These are phyloP conservation scores for Mycena citricolor DNA, from an alignment of 1,284 basidiomycete genomes.

Conservation along the genomic window DNA sequence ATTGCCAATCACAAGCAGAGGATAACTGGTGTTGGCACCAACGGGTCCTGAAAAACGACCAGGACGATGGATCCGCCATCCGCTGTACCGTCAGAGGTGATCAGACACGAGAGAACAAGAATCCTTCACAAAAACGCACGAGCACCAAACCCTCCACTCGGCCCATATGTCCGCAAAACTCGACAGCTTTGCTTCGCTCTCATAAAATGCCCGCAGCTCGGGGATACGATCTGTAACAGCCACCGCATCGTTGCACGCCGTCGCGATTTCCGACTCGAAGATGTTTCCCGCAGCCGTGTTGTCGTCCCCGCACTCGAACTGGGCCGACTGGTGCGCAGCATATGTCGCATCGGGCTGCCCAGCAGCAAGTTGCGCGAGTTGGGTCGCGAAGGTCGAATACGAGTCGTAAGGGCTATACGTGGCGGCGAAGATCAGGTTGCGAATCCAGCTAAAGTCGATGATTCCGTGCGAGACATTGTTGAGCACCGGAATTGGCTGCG, in stretches of 20 bases:
- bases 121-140: conserved; percentile 6
- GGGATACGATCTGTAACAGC: conserved; percentile 1
- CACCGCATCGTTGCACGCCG: conserved; percentile 4
- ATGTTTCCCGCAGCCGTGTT: conserved; percentile 3
- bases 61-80: too few relatives aligned
- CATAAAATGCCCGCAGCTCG: conserved; percentile 1
- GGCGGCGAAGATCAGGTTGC: conserved; percentile 4
- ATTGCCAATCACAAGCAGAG: conserved; percentile 15
- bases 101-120: conserved; percentile 1
- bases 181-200: conserved; percentile 2
- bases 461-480: conserved; percentile 9
- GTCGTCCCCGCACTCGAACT: conserved; percentile 4
- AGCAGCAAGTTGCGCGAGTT: conserved; percentile 7
- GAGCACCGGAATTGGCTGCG: conserved; percentile 11
- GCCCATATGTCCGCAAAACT: conserved; percentile 6
- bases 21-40: conserved; percentile 11
- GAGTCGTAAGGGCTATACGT: conserved; percentile 8
- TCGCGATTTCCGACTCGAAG: conserved; percentile 5
- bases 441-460: conserved; percentile 12
- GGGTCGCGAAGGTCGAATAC: conserved; percentile 5
- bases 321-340: background rate
- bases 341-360: conserved; percentile 6
- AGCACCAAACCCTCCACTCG: conserved; percentile 10
- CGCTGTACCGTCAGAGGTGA: too few relatives aligned
- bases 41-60: conserved; percentile 5